These are phyloP conservation scores for Talinum fruticosum DNA, from an alignment of 148 eudicot genomes.

Conservation along the genomic window DNA sequence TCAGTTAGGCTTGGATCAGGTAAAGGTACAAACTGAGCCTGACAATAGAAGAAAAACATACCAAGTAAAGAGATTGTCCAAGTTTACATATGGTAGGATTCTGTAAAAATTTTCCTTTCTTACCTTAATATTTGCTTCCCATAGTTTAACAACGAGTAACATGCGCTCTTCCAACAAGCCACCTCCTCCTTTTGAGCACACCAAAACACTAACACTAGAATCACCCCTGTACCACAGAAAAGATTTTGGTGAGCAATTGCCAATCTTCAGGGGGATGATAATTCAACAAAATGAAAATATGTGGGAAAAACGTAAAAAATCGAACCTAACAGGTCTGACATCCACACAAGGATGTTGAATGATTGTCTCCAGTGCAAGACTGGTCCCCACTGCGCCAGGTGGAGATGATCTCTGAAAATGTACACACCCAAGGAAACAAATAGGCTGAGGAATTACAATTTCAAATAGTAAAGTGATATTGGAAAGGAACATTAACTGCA, in stretches of 20 bases:
- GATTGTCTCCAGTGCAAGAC: conserved; percentile 88
- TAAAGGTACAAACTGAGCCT: conserved; percentile 82
- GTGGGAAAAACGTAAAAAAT: background rate
- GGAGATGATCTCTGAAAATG: conserved; percentile 74
- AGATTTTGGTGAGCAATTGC: background rate
- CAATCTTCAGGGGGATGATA: background rate
- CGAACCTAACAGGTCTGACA: conserved; percentile 59
- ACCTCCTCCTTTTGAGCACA: conserved; percentile 96
- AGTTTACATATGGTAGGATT: conserved; percentile 4
- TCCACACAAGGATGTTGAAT: conserved; percentile 60
- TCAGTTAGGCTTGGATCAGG: conserved; percentile 96
- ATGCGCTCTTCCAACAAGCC: conserved; percentile 84
- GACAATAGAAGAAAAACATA: conserved; percentile 16
- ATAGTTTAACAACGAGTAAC: conserved; percentile 79
- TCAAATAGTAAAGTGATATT: background rate
- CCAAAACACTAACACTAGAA: conserved; percentile 44
- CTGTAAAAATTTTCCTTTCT: conserved; percentile 11
- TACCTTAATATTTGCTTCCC: conserved; percentile 87
- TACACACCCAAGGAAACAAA: conserved; percentile 10
- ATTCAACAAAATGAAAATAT: background rate
- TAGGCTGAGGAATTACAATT: background rate
- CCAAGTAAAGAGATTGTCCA: background rate
- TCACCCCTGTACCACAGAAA: conserved; percentile 43
- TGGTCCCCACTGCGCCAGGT: conserved; percentile 88
- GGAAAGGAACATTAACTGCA: background rate